Evolutionary conservation across 768 basidiomycete genomes (phyloP), one percentile per base, ranked within the genome.

Genomic region (Tylopilus sp.): DNA sequence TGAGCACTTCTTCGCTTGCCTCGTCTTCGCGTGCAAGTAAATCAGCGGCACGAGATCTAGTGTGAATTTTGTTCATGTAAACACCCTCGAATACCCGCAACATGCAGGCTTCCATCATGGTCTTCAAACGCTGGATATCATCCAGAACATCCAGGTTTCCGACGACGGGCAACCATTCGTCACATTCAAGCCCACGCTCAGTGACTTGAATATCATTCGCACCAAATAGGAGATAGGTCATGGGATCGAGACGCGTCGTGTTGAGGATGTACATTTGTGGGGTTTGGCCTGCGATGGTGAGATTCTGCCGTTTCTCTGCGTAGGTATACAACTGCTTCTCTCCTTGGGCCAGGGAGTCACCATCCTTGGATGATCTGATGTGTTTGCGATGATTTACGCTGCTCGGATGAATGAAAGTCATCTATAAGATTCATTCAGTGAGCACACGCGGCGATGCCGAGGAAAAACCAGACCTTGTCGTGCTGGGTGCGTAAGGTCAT

Each of bases 201-300:
- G 81, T 81, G 37, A 88, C 83, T 54, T 81, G 72, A 28, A 94
- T 78, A 45, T 85, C 80, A 68, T 91, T 84, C 0, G 92, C 93
- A 7, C 94, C 95, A 61, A 98, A 96, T 12, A 98, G 77, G 68
- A 96, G 78, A 67, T 94, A 96, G 6, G 86, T 86, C 77, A 98
- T 76, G 10, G 89, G 89, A 65, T 96, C 92, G 24, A 98, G 73
- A 41, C 85, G 84, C 1, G 92, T 94, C 13, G 92, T 93, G 30
- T 79, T 84, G 45, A 92, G 80, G 21, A 96, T 76, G 67, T 79
- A 87, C 45, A 81, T 92, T 62, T 85, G 82, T 4, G 85, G 72
- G 10, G 63, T 66, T 24, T 76, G 70, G 11, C 74, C 74, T 13
- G 65, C 69, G 57, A 66, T 65, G 21, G 82, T 80, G 33, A 88